These are phyloP conservation scores for Ascochyta rabiei DNA, from an alignment of 2,329 filamentous ascomycete species.

Conservation along the genomic window DNA sequence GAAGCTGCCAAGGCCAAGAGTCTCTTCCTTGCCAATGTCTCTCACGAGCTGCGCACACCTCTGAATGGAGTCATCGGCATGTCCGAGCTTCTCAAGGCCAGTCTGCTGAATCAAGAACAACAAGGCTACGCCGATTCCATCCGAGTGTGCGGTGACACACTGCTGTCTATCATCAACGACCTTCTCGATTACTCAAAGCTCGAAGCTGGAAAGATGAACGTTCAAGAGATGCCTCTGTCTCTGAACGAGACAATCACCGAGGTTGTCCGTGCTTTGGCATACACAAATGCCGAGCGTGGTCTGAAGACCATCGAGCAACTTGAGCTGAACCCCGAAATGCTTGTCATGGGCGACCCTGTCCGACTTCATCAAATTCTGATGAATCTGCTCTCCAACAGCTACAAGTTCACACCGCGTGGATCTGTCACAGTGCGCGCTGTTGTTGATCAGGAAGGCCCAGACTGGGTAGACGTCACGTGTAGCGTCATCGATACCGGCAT, in stretches of 20 bases:
- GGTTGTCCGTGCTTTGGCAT: slow-evolving; percentile 67
- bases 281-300: slow-evolving; percentile 66
- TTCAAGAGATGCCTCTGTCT: slow-evolving; percentile 64
- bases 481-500: slow-evolving; percentile 91
- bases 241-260: slow-evolving; percentile 66
- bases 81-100: slow-evolving; percentile 66
- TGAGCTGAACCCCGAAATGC: slow-evolving; percentile 61
- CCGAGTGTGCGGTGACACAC: slow-evolving; percentile 65
- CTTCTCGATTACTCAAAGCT: slow-evolving; percentile 60
- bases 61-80: slow-evolving; percentile 63
- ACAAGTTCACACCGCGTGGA: slow-evolving; percentile 90
- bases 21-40: slow-evolving; percentile 69
- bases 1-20: slow-evolving; percentile 84
- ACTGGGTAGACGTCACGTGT: slow-evolving; percentile 77
- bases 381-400: slow-evolving; percentile 89
- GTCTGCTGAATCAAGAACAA: slow-evolving; percentile 62
- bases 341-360: slow-evolving; percentile 59
- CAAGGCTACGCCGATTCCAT: slow-evolving; percentile 68
- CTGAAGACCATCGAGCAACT: slow-evolving; percentile 63
- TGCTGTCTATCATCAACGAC: slow-evolving; percentile 60
- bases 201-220: slow-evolving; percentile 61
- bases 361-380: slow-evolving; percentile 63
- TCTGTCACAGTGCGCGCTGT: slow-evolving; percentile 82
- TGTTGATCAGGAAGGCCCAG: slow-evolving; percentile 72
- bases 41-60: slow-evolving; percentile 63